phyloP scores from a whole-genome alignment of 2,329 filamentous ascomycete genomes.

The Verticillium albo-atrum region DNA sequence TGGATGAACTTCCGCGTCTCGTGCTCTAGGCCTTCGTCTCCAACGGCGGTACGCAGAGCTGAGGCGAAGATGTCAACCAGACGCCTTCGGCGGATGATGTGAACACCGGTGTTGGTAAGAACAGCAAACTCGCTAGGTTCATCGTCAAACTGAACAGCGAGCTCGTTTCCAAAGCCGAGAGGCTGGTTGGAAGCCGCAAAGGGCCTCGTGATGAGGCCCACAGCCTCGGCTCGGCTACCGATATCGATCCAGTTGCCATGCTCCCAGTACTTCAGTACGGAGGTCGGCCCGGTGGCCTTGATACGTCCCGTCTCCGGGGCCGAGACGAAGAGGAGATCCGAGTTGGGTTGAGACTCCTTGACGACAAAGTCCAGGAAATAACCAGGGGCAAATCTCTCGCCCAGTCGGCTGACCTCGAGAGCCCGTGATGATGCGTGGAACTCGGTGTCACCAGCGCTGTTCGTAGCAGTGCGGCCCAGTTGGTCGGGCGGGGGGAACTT shows the following conservation, averaged over 20 bases:
- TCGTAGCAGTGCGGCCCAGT: slow-evolving; percentile 21
- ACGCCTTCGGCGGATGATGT: slow-evolving; percentile 76
- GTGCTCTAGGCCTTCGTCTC: slow-evolving; percentile 74
- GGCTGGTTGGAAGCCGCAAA: slow-evolving; percentile 66
- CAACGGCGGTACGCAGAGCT: slow-evolving; percentile 66
- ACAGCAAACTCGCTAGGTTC: slow-evolving; percentile 80
- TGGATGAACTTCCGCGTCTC: slow-evolving; percentile 81
- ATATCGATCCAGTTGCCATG: slow-evolving; percentile 76
- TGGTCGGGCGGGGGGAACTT: slow-evolving; percentile 73
- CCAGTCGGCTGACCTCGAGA: slow-evolving; percentile 45
- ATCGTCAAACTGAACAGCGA: slow-evolving; percentile 92
- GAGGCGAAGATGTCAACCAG: slow-evolving; percentile 91
- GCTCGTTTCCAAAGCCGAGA: slow-evolving; percentile 85
- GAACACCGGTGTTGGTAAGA: slow-evolving; percentile 85
- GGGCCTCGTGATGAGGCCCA: slow-evolving; percentile 70
- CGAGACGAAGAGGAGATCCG: slow-evolving; percentile 74
- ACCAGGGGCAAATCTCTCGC: slow-evolving; percentile 71
- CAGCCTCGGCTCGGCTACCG: slow-evolving; percentile 67
- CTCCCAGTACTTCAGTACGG: slow-evolving; percentile 65
- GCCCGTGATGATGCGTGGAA: slow-evolving; percentile 45
- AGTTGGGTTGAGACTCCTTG: slow-evolving; percentile 52
- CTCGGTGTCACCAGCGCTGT: slow-evolving; percentile 26
- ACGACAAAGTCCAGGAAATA: slow-evolving; percentile 84
- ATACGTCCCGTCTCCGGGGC: slow-evolving; percentile 87
- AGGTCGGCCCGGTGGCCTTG: slow-evolving; percentile 49